Evolutionary conservation across 225 moss, liverwort and hornwort genomes (phyloP), one percentile per base, ranked within the genome.

Genomic region (Asterella californica): DNA sequence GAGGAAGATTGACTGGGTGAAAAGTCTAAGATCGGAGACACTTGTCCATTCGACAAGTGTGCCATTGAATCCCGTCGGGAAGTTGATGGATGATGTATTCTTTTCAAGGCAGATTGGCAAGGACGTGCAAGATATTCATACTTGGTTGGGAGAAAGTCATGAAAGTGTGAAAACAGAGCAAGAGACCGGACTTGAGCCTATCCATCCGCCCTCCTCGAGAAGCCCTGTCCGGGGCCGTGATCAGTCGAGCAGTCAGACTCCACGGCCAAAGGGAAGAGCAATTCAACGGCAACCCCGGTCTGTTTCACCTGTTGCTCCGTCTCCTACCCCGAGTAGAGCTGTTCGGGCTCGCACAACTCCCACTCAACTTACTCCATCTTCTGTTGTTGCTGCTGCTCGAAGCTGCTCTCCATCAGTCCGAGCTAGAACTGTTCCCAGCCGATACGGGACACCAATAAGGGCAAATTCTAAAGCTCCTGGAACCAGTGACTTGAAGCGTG

Each of bases 1-100:
- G 32, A 89, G 85, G 77, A 90, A 87, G 71, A 82, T 94, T 25
- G 92, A 96, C 62, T 96, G 94, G 92, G 86, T 96, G 15, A 96
- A 94, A 81, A 83, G 85, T 50, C 80, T 94, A 48, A 89, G 90
- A 60, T 85, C 84, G 5, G 87, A 84, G 22, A 54, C 87, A 65
- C n/a, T 83, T 81, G 54, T 76, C 22, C 27, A 52, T 2, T 60
- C 83, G 37, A 66, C 34, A 17, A 47, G 38, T 47, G 70, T 30
- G 10, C 45, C 53, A 14, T 36, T 21, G 69, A 81, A 67, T 30
- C 29, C 75, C 34, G 18, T 67, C 0, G 79, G 65, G 22, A 64
- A 76, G 57, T 38, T 55, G 62, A 54, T 83, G 24, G 83, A 81
- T 38, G 78, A 83, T 49, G 72, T 50, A 49, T 71, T n/a, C 11